Conservation (phyloP, 2,329 filamentous ascomycete genomes). For the Leptographium lundbergii region DNA sequence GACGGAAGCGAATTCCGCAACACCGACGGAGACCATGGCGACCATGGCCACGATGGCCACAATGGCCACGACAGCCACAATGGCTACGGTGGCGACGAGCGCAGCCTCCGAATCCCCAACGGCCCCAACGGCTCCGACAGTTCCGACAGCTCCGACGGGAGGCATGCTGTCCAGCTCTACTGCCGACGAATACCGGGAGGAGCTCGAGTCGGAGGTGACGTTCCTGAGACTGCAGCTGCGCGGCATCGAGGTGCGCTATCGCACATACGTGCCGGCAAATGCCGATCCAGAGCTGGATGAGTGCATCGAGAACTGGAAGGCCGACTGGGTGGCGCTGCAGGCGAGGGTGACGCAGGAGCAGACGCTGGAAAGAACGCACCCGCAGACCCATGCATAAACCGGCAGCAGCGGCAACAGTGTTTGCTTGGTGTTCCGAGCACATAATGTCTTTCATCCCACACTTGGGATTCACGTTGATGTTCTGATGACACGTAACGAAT, state of each 20-base stretch:
- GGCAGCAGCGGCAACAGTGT: too few relatives aligned
- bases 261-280: constrained; percentile 30
- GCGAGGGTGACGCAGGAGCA: constrained; percentile 6
- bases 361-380: neutral
- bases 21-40: neutral
- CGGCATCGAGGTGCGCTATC: constrained; percentile 47
- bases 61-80: too few relatives aligned
- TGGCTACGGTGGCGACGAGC: too few relatives aligned
- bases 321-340: constrained; percentile 39
- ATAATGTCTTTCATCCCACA: too few relatives aligned
- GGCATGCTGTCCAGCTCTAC: neutral
- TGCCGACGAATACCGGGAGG: constrained; percentile 32
- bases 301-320: constrained; percentile 49
- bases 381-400: too few relatives aligned
- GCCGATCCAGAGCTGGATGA: constrained; percentile 41
- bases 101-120: too few relatives aligned
- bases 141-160: neutral
- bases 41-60: neutral
- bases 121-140: too few relatives aligned
- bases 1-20: neutral
- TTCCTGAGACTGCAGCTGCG: constrained; percentile 50
- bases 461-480: too few relatives aligned
- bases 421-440: too few relatives aligned
- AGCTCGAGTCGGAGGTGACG: constrained; percentile 46
- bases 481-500: too few relatives aligned